Base-by-base conservation (phyloP, 345 rosid species). In the Lumnitzera racemosa region DNA sequence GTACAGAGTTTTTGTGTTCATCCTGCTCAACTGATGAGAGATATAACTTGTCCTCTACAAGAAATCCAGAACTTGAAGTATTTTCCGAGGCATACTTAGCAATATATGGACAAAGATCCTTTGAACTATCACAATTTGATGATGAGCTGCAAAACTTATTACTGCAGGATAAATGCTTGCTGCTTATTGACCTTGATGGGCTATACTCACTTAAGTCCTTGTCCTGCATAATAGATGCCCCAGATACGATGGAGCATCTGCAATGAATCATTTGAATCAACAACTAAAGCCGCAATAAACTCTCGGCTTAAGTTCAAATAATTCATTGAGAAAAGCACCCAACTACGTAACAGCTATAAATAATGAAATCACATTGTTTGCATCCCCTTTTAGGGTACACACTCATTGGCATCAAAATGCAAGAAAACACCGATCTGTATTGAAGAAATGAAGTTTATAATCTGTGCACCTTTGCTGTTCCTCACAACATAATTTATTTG, bases 191-290 rank as follows among this genome's bases (percentile, higher is more conserved):
- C 51, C 51, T 61, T 43, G 96, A 78, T 57, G 86, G 91, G 65
- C 62, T 69, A 61, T 85, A 88, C 78, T 83, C 86, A 62, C 69
- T 81, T 43, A 88, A 52, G 72, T 83, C 91, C 71, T 70, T 81
- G 63, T 83, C 89, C 96, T 85, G 91, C 89, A 85, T 70, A 85
- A 88, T 78, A 88, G 77, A 76, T 85, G 87, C 86, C 80, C 91
- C 86, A 85, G 72, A 85, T 67, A 84, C 57, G 77, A 78, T 65
- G 87, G 85, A 80, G 87, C 91, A 88, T 83, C 91, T 85, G 88
- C 89, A 88, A 88, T 88, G 91, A 85, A 88, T 85, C 83, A 81
- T 75, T 51, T 72, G 78, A 80, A 76, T 77, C 74, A 88, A 88
- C 87, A 69, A 83, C 79, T 84, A 82, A 84, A 87, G 74, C 59